Evolutionary conservation across 768 basidiomycete species (phyloP), one percentile per base, ranked within the genome.

Genomic region (Kwoniella bestiolae): DNA sequence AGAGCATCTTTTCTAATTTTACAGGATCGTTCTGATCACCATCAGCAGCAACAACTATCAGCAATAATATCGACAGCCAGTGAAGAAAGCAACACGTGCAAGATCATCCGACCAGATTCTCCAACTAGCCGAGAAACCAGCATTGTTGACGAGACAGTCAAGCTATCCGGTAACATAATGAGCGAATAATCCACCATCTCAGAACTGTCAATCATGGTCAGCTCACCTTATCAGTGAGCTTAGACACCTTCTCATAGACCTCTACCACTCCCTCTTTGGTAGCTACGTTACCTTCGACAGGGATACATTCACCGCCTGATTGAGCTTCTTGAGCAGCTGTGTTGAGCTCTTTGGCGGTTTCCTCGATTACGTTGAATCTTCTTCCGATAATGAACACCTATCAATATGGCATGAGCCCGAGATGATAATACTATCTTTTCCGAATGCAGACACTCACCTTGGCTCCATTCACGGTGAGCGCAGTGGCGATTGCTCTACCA

Each of bases 121-220:
- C 71, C 78, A 79, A 23, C 65, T 67, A 23, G 45, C 62, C 0
- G 69, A 70, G 56, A 68, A 71, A 3, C 78, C 78, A 45, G 78
- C 78, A 53, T 75, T 76, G 65, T 79, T 79, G 66, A 79, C 69
- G 25, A 77, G 64, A 21, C 65, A 66, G 46, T 77, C 78, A 55
- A 76, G 65, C 75, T 73, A 46, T 31, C 8, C 3, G 12, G 18
- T 2, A 23, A 44, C 49, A 9, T 26, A 12, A 32, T 14, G 5
- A 29, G 7, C 46, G 23, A 25, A 3, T 56, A 6, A 51, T 23
- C 26, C 12, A 44, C 28, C 26, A 49, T 16, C n/a, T 28, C 26
- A 25, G 11, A 50, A 16, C 5, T 18, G 44, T 34, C 9, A 7
- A 8, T 11, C 35, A n/a, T 11, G 26, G 6, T 5, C 25, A 16